Base-by-base conservation (phyloP, 2,329 filamentous ascomycete genomes). In the Fusarium pseudoanthophilum region DNA sequence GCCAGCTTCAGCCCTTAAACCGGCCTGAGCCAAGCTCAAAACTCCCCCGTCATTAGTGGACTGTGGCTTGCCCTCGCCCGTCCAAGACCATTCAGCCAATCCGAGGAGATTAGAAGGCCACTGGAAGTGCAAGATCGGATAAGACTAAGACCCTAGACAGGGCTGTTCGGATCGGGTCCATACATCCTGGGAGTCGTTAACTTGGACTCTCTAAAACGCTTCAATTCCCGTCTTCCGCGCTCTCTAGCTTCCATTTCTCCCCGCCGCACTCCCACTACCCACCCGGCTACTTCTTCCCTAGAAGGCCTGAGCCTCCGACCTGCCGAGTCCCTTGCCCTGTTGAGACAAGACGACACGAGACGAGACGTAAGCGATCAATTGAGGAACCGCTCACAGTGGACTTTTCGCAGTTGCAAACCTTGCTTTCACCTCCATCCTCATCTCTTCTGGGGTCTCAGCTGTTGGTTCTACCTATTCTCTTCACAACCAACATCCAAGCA, bases 141-240 rank as follows among this genome's bases (percentile, higher is more conserved):
- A 74, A 74, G 49, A 57, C 40, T n/a, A 57, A 37, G n/a, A 63
- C 63, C 69, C 64, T 65, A 72, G 67, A 65, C 67, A 70, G 52
- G 67, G 52, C 66, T 70, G 42, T 64, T 60, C 53, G 52, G 53
- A 46, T 69, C 57, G 51, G 55, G 52, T 52, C 58, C 30, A 32
- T 51, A 37, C 46, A 43, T 57, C 43, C 45, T 49, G 59, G 40
- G 30, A 61, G 56, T 49, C 20, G 24, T 52, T 70, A 49, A 49
- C 51, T 48, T 46, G 53, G 32, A 34, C 58, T 61, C 59, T 69
- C 51, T 72, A 60, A 64, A 65, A 67, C 67, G 68, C 69, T 72
- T 69, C 62, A 64, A 68, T 69, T 61, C 71, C 71, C 71, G 71
- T 42, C 55, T 69, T 73, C 71, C 67, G 67, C 60, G 63, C 63